Percentiles rank a stretch among this genome's conserved stretches.
These are phyloP conservation scores for Diaporthe sp. DNA, from an alignment of 2,329 filamentous ascomycete genomes.

Conservation along the genomic window DNA sequence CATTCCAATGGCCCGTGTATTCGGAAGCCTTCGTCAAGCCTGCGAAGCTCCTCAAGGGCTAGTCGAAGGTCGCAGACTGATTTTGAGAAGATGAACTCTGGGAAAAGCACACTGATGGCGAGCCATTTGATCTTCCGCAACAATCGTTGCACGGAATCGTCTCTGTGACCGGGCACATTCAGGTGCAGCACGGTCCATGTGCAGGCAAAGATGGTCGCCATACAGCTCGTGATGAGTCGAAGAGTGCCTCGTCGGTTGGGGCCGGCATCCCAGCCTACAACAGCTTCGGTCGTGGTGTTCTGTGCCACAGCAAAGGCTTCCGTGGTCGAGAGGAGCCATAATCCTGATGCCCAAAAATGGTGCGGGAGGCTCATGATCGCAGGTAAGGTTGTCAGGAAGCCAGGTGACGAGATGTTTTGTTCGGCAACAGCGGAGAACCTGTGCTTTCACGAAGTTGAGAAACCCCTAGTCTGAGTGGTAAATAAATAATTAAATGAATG, in stretches of 20 bases:
- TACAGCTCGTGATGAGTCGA: neutral
- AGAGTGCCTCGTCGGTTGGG: neutral
- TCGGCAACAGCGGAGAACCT: neutral
- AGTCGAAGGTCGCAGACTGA: neutral
- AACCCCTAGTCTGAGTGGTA: too few relatives aligned
- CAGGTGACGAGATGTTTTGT: neutral
- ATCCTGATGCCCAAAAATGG: too few relatives aligned
- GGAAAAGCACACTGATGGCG: neutral
- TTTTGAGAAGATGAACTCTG: neutral
- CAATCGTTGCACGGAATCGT: neutral
- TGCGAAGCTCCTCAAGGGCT: neutral
- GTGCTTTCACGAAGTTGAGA: neutral
- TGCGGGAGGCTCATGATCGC: neutral
- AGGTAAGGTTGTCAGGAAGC: neutral
- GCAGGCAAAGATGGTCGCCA: constrained; percentile 16
- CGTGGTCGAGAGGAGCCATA: neutral
- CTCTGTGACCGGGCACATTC: constrained; percentile 5
- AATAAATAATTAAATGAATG: neutral
- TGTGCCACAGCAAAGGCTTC: neutral
- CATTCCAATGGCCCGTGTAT: neutral
- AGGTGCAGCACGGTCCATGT: constrained; percentile 23
- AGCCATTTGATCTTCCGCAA: neutral
- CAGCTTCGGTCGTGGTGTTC: neutral
- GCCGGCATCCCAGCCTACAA: neutral
- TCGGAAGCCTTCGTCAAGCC: neutral